Conservation (phyloP, 305 asterid genomes). For the Salvia sclarea region DNA sequence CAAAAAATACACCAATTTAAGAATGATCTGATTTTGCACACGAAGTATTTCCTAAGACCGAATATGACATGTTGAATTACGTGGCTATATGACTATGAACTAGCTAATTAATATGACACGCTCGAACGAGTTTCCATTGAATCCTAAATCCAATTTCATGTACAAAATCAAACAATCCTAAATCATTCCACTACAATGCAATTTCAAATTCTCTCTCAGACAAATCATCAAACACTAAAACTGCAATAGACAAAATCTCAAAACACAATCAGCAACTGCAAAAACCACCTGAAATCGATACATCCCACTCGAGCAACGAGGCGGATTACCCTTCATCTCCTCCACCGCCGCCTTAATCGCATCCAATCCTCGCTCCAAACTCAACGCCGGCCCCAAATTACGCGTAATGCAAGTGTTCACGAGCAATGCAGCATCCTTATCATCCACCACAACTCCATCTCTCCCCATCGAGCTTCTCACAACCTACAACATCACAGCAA, state of each 20-base stretch:
- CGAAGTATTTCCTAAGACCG: too few relatives aligned
- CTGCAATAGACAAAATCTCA: constrained; percentile 19
- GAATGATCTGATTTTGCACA: too few relatives aligned
- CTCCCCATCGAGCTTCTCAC: constrained; percentile 53
- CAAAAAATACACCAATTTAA: too few relatives aligned
- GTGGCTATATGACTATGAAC: too few relatives aligned
- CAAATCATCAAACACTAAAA: constrained; percentile 19
- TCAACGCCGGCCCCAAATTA: constrained; percentile 72
- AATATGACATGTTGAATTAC: too few relatives aligned
- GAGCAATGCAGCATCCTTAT: constrained; percentile 76
- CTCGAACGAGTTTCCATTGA: too few relatives aligned
- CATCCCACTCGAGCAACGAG: constrained; percentile 76
- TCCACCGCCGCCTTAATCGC: constrained; percentile 67
- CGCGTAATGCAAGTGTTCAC: constrained; percentile 80
- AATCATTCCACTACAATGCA: neutral
- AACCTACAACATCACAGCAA: constrained; percentile 51
- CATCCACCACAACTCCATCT: constrained; percentile 50
- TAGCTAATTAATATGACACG: too few relatives aligned
- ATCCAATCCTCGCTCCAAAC: constrained; percentile 76
- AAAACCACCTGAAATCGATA: constrained; percentile 86
- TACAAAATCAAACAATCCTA: too few relatives aligned
- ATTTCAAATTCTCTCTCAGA: constrained; percentile 18
- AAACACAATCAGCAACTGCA: too few relatives aligned
- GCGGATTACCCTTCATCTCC: constrained; percentile 60
- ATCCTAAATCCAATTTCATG: too few relatives aligned